Evolutionary conservation across 1,284 basidiomycete species (phyloP).

Genomic region (Malassezia brasiliensis): DNA sequence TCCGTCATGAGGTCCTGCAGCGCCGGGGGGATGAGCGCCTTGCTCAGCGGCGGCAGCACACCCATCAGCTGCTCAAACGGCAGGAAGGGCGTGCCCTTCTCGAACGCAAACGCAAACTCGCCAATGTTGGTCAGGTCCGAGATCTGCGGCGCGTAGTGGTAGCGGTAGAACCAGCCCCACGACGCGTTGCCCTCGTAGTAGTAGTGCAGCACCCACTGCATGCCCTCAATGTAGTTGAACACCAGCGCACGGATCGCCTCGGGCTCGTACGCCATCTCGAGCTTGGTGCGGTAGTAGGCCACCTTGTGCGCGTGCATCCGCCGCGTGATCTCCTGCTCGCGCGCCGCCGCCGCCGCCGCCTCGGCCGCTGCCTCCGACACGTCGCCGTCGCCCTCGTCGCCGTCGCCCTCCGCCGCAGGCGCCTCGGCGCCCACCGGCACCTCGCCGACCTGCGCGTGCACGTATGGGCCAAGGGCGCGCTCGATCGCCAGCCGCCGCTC

Average conservation of each 20-base stretch:
- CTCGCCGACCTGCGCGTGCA: constrained; percentile 55
- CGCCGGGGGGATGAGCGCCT: constrained; percentile 72
- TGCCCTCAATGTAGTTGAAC: constrained; percentile 72
- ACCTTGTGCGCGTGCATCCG: constrained; percentile 90
- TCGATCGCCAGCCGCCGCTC: constrained; percentile 58
- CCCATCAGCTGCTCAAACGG: constrained; percentile 98
- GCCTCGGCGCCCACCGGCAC: constrained; percentile 1
- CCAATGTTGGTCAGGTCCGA: constrained; percentile 73
- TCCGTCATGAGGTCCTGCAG: constrained; percentile 88
- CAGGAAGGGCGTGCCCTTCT: constrained; percentile 77
- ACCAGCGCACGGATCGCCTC: constrained; percentile 48
- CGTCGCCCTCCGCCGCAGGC: constrained; percentile 5
- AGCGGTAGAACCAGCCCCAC: constrained; percentile 98
- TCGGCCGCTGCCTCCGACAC: constrained; percentile 4
- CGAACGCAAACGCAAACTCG: constrained; percentile 72
- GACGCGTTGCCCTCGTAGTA: constrained; percentile 94
- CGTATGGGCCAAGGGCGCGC: constrained; percentile 76
- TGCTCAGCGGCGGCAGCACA: constrained; percentile 81
- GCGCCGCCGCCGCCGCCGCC: background rate
- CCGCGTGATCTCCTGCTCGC: constrained; percentile 60
- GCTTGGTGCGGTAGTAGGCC: constrained; percentile 62
- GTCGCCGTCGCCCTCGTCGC: constrained; percentile 23
- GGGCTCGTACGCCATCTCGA: constrained; percentile 51
- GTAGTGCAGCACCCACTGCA: constrained; percentile 99
- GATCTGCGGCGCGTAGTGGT: constrained; percentile 68